Evolutionary conservation across 306 rosid species (phyloP).

Genomic region (Morella rubra): DNA sequence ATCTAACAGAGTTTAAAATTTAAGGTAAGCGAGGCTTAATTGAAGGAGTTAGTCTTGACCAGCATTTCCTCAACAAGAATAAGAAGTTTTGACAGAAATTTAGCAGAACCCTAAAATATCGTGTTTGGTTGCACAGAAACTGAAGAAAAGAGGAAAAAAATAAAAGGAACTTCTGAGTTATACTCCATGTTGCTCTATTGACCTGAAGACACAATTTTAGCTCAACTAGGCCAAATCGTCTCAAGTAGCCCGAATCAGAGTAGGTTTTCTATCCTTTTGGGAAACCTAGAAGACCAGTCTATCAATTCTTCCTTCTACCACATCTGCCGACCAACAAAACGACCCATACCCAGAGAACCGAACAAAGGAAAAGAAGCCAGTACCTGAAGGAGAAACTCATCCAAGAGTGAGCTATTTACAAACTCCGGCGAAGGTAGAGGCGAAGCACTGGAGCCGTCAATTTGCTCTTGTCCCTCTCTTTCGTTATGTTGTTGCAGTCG

Average conservation of each 20-base stretch:
- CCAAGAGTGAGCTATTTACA: not conserved
- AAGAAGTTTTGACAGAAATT: not conserved
- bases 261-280: too few species aligned
- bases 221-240: not conserved
- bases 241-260: not conserved
- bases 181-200: not conserved
- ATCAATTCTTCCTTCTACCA: too few species aligned
- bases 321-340: too few species aligned
- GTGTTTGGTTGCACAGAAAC: not conserved
- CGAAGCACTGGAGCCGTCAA: slow-evolving; percentile 27
- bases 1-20: not conserved
- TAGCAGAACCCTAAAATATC: not conserved
- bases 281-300: too few species aligned
- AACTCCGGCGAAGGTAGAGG: slow-evolving; percentile 4
- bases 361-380: too few species aligned
- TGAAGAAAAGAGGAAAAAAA: not conserved
- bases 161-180: not conserved
- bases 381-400: not conserved
- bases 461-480: slow-evolving; percentile 14
- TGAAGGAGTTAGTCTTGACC: not conserved
- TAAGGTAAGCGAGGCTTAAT: not conserved
- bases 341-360: too few species aligned
- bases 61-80: not conserved
- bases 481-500: slow-evolving; percentile 9
- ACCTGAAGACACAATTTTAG: not conserved